phyloP scores from a whole-genome alignment of 768 basidiomycete genomes.

The Naematelia encephala region DNA sequence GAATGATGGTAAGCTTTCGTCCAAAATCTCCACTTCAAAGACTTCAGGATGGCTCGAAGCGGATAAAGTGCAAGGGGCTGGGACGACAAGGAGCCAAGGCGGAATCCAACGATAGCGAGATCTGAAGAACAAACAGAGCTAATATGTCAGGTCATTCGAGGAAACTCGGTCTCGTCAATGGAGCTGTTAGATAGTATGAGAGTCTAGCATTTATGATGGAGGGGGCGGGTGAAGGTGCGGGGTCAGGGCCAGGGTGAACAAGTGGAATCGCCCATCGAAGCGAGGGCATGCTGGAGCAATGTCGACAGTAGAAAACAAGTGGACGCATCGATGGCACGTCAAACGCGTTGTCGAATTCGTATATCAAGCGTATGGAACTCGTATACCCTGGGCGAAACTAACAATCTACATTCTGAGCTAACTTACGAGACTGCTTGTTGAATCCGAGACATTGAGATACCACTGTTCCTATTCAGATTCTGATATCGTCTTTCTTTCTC shows the following conservation, averaged over 20 bases:
- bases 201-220: slow-evolving; percentile 21
- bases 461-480: too few relatives aligned
- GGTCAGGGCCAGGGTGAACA: neutral
- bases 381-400: neutral
- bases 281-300: too few relatives aligned
- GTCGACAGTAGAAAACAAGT: too few relatives aligned
- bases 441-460: too few relatives aligned
- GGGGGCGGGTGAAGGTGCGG: neutral
- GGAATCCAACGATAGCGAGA: too few relatives aligned
- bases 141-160: slow-evolving; percentile 76
- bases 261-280: neutral
- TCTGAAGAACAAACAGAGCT: too few relatives aligned
- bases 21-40: too few relatives aligned
- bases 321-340: neutral
- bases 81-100: too few relatives aligned
- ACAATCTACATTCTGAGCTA: too few relatives aligned
- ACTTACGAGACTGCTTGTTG: neutral
- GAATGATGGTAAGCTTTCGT: slow-evolving; percentile 70
- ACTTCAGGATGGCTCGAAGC: too few relatives aligned
- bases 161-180: slow-evolving; percentile 95
- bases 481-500: too few relatives aligned
- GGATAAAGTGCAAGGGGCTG: too few relatives aligned
- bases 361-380: neutral
- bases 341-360: neutral
- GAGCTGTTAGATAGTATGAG: slow-evolving; percentile 55